Evolutionary conservation across 2,329 filamentous ascomycete genomes (phyloP).

Genomic region (Ophiocordyceps sinensis): DNA sequence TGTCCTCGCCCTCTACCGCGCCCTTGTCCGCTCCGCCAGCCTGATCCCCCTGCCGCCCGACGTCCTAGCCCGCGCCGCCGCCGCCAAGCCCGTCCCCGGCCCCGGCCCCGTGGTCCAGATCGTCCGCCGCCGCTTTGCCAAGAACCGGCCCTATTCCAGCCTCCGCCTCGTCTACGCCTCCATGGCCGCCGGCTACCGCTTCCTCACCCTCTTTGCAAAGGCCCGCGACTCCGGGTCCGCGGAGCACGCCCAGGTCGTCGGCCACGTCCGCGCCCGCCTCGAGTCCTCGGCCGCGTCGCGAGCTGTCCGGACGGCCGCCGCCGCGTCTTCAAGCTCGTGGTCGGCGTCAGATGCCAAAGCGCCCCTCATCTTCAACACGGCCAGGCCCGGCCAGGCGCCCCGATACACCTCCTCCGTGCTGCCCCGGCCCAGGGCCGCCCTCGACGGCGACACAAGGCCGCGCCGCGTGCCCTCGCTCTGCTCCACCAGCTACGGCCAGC

Average conservation of each 20-base stretch:
- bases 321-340: conserved; percentile 5
- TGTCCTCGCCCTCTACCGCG: conserved; percentile 57
- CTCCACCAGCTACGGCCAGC: conserved; percentile 37
- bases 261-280: conserved; percentile 21
- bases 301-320: neutral
- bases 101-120: conserved; percentile 25
- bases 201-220: conserved; percentile 25
- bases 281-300: conserved; percentile 9
- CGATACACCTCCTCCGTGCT: conserved; percentile 31
- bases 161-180: conserved; percentile 44
- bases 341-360: conserved; percentile 2
- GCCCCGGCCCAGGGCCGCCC: conserved; percentile 31
- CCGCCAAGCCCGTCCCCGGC: conserved; percentile 18
- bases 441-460: conserved; percentile 15
- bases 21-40: conserved; percentile 46
- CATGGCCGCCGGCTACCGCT: conserved; percentile 55
- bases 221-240: conserved; percentile 20
- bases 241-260: conserved; percentile 26
- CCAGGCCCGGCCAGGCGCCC: conserved; percentile 20
- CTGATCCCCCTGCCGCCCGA: conserved; percentile 32
- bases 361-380: conserved; percentile 20
- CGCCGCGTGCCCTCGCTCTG: conserved; percentile 39
- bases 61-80: neutral
- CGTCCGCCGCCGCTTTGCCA: conserved; percentile 46
- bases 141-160: conserved; percentile 43